Evolutionary conservation across 1,284 basidiomycete species (phyloP).

Genomic region (Volvariella volvacea): DNA sequence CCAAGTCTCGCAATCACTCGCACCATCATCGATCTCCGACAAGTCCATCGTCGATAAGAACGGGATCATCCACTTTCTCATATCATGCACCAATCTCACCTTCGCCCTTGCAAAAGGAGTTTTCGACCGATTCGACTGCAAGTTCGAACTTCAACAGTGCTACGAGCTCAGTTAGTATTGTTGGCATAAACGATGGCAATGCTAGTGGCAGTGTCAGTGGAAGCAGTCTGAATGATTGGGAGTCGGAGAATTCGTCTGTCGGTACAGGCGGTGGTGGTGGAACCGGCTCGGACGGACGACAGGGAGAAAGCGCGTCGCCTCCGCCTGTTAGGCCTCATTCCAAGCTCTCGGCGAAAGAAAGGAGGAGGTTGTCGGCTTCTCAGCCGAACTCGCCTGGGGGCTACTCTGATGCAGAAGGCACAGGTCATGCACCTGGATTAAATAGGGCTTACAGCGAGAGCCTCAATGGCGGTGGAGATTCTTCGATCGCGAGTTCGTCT

Average conservation of each 20-base stretch:
- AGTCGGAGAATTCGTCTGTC: constrained; percentile 16
- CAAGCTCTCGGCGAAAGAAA: no score
- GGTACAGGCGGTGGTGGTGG: background rate
- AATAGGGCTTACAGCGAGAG: background rate
- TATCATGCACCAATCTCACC: constrained; percentile 50
- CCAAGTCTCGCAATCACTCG: background rate
- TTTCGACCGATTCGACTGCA: constrained; percentile 38
- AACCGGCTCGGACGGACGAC: no score
- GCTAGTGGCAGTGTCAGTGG: background rate
- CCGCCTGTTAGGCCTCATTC: constrained; percentile 9
- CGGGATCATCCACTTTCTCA: constrained; percentile 51
- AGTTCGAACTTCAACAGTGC: constrained; percentile 16
- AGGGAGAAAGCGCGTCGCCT: background rate
- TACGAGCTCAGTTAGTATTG: no score
- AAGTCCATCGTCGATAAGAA: constrained; percentile 47
- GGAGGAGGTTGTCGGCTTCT: no score
- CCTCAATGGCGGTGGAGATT: constrained; percentile 3
- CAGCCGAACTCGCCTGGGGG: no score
- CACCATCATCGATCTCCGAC: constrained; percentile 34
- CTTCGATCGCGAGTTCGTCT: no score
- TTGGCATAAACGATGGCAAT: background rate
- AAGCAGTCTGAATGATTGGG: constrained; percentile 20
- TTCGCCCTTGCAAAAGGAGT: constrained; percentile 54
- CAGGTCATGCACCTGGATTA: no score
- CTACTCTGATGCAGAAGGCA: no score